phyloP scores from a whole-genome alignment of 345 rosid genomes.

The Trapa bicornis region DNA sequence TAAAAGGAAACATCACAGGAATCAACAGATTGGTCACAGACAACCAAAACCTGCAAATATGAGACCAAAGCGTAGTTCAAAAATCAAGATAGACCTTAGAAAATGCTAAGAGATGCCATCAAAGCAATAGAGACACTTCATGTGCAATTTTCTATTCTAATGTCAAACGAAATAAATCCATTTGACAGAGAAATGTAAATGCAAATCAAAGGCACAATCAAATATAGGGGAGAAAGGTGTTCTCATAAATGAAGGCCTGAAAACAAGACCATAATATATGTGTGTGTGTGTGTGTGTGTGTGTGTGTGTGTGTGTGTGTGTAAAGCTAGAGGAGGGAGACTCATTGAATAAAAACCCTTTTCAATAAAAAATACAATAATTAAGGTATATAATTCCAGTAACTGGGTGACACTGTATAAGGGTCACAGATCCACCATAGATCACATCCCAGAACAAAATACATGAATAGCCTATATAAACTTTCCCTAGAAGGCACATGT shows the following conservation, averaged over 20 bases:
- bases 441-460: slow-evolving; percentile 64
- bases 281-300: no score
- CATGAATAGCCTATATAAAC: slow-evolving; percentile 36
- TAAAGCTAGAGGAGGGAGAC: background rate
- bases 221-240: background rate
- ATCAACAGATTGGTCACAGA: slow-evolving; percentile 51
- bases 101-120: background rate
- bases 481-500: slow-evolving; percentile 26
- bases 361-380: background rate
- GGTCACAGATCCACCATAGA: slow-evolving; percentile 56
- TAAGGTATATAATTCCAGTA: background rate
- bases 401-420: slow-evolving; percentile 28
- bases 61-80: background rate
- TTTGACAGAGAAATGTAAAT: background rate
- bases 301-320: no score
- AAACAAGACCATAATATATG: background rate
- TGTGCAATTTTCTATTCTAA: background rate
- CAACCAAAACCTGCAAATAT: slow-evolving; percentile 58
- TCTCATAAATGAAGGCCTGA: background rate
- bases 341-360: background rate
- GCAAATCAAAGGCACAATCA: background rate
- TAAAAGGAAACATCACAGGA: slow-evolving; percentile 50
- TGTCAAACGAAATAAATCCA: background rate
- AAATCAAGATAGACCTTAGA: background rate
- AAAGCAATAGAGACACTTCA: background rate